Conservation (phyloP, 1,139 yeast genomes). For the Yamadazyma atmosphaerica region DNA sequence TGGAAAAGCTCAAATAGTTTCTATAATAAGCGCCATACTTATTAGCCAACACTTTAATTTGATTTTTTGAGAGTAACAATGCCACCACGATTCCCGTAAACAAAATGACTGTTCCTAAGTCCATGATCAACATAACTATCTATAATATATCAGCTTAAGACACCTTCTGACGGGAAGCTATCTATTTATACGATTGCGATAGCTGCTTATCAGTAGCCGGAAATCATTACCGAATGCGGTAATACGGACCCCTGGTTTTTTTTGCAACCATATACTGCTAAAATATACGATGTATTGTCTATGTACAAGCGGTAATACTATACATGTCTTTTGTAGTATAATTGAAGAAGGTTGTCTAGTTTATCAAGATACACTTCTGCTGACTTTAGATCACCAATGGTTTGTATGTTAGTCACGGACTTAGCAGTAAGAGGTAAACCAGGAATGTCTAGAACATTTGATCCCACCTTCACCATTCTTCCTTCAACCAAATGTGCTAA, state of each 20-base stretch:
- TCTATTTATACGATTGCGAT: constrained; percentile 9
- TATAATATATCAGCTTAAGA: too few species aligned
- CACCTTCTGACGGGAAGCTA: too few species aligned
- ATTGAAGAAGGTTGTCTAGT: constrained; percentile 15
- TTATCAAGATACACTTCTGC: constrained; percentile 12
- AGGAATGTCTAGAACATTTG: background rate
- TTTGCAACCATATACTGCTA: background rate
- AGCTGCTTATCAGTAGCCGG: constrained; percentile 13
- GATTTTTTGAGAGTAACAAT: constrained; percentile 19
- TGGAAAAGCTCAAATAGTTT: constrained; percentile 12
- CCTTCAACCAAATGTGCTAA: background rate
- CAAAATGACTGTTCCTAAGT: constrained; percentile 11
- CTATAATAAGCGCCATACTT: constrained; percentile 11
- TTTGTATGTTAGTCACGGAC: too few species aligned
- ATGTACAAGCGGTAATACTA: background rate
- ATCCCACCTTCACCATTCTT: background rate
- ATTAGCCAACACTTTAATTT: constrained; percentile 8
- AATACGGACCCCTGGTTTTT: constrained; percentile 4
- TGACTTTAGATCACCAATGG: background rate
- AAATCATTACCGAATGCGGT: constrained; percentile 11
- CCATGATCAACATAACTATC: constrained; percentile 6
- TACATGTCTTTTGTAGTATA: constrained; percentile 2
- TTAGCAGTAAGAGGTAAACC: background rate
- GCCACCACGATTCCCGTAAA: constrained; percentile 15
- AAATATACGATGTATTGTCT: background rate